Base-by-base conservation (phyloP, 371 early-diverging fungal genomes). In the Mortierella sp. region DNA sequence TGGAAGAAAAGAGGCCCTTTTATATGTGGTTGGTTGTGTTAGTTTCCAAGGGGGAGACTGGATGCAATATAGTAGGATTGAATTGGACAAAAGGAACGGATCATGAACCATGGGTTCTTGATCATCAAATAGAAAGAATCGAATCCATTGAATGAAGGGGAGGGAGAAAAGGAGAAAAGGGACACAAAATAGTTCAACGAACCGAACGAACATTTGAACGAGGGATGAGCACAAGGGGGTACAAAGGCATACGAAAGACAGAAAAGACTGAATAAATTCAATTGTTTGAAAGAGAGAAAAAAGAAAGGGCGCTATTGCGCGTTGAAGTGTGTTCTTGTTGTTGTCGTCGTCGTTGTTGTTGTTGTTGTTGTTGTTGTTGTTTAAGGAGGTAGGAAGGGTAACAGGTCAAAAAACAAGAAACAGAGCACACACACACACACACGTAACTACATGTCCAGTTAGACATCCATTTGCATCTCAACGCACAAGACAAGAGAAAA, bases 141-240 rank as follows among this genome's bases (percentile, higher is more conserved):
- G 48, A 48, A 48, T 48, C 48, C 48, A 48, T 11, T 48, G 48
- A 65, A 65, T 31, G 31, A 19, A 60, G 16, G 13, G 14, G 14
- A 54, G 21, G 1, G 24, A 54, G 34, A 34, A 34, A 11, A 14
- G 21, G 34, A 63, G 31, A 60, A 26, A 26, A 6, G 31, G 28
- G 63, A 34, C 34, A 34, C 6, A 19, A 11, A 31, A n/a, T 28
- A 26, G 58, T 14, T 11, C 65, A 65, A 65, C 65, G 24, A 65
- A 28, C 63, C 28, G n/a, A 34, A 65, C 21, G 31, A 65, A 65
- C 28, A 60, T 24, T 38, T 14, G 7, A 65, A 63, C 19, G 63
- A 65, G 65, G 65, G 65, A 65, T 65, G 65, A 65, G 60, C 60
- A 31, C 28, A 65, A 65, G 65, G 65, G 63, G 38, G 65, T 38